A percentile compares a stretch with the other conserved stretches of the same genome.
Evolutionary conservation across 805 yeast species (phyloP).

Genomic region (Candida germanica): DNA sequence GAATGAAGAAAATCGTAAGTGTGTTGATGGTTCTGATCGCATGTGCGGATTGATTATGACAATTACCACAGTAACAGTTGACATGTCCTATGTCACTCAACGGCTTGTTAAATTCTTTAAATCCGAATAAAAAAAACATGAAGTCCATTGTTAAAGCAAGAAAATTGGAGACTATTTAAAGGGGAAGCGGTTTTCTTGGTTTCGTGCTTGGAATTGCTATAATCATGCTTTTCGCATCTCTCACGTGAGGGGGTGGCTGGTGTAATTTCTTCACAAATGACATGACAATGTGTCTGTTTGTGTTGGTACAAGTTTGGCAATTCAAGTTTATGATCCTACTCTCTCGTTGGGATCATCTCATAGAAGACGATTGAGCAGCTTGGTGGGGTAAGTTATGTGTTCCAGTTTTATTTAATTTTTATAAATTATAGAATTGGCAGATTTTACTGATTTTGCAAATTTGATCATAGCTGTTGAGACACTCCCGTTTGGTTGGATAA

Average conservation of each 20-base stretch:
- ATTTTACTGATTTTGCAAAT: no score
- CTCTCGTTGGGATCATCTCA: no score
- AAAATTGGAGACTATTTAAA: neutral
- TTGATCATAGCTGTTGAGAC: no score
- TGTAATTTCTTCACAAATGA: no score
- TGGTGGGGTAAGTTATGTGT: no score
- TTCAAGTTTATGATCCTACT: no score
- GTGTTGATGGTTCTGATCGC: conserved; percentile 53
- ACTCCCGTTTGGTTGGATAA: no score
- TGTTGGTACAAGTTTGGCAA: no score
- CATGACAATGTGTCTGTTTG: no score
- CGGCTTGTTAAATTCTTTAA: conserved; percentile 34
- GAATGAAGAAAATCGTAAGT: conserved; percentile 52
- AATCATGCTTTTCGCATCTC: neutral
- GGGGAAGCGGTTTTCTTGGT: neutral
- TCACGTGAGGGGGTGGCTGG: conserved; percentile 1
- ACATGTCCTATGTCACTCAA: conserved; percentile 27
- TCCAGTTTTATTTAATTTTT: no score
- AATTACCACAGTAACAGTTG: conserved; percentile 51
- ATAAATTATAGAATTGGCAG: no score
- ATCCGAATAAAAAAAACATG: conserved; percentile 32
- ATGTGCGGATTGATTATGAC: conserved; percentile 54
- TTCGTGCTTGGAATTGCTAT: neutral
- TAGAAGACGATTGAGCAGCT: no score
- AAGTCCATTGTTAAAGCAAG: conserved; percentile 22